Conservation (phyloP, 2,329 filamentous ascomycete genomes). For the Cyphellophora europaea region DNA sequence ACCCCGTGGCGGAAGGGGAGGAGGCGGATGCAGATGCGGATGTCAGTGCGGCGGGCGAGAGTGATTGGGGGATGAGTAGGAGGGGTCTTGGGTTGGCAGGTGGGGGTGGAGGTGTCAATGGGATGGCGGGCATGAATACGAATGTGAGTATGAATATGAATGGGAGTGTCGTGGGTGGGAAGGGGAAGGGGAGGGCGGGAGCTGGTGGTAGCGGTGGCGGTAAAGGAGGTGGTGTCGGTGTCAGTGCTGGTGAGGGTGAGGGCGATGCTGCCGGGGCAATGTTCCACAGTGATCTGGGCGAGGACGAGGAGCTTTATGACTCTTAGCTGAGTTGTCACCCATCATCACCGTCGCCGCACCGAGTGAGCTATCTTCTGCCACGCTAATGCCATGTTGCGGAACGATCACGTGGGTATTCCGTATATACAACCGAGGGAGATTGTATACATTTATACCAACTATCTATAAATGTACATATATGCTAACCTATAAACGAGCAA, state of each 20-base stretch:
- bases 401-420: no score
- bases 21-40: not conserved
- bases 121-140: not conserved
- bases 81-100: not conserved
- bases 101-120: not conserved
- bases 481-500: no score
- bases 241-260: not conserved
- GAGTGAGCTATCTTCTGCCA: no score
- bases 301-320: no score
- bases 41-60: not conserved
- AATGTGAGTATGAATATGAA: not conserved
- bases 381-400: no score
- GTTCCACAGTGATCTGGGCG: not conserved
- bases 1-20: conserved; percentile 10
- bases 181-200: conserved; percentile 1
- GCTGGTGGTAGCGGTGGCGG: not conserved
- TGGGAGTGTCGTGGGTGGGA: not conserved
- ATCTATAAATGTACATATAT: no score
- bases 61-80: conserved; percentile 1
- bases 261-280: not conserved
- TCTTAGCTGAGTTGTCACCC: no score
- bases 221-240: not conserved
- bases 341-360: no score
- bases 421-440: no score
- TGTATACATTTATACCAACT: no score